Evolutionary conservation across 257 asterid genomes (phyloP).

Genomic region (Salvia splendens): DNA sequence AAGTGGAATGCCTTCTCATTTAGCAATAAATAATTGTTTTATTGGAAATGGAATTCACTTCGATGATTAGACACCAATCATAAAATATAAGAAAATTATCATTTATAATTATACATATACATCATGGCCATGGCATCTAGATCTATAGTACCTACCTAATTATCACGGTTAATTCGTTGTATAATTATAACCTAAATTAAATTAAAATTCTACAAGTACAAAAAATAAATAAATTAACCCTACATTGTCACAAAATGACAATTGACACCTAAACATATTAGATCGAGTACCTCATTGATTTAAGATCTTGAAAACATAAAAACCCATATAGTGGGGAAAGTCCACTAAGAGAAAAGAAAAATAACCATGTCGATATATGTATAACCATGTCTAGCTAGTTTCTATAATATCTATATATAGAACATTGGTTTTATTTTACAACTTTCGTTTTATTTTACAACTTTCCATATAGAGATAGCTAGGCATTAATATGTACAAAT

Average conservation of each 20-base stretch:
- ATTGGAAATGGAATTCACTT: conserved; percentile 32
- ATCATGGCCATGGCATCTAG: background rate
- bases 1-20: conserved; percentile 46
- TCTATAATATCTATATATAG: too few relatives aligned
- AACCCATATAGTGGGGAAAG: background rate
- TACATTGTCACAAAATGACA: background rate
- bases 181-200: background rate
- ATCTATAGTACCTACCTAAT: background rate
- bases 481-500: too few relatives aligned
- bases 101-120: conserved; percentile 15
- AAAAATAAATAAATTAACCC: background rate
- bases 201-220: too few relatives aligned
- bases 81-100: conserved; percentile 16
- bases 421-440: too few relatives aligned
- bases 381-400: background rate
- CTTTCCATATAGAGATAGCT: too few relatives aligned
- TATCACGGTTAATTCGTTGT: background rate
- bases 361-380: background rate
- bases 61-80: conserved; percentile 49
- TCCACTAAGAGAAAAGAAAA: background rate
- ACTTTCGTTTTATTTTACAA: too few relatives aligned
- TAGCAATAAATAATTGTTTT: conserved; percentile 35
- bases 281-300: background rate
- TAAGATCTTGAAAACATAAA: background rate
- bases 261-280: background rate